A percentile compares a stretch with the other conserved stretches of the same genome.
Evolutionary conservation across 2,329 filamentous ascomycete genomes (phyloP).

Genomic region (Claviceps africana): DNA sequence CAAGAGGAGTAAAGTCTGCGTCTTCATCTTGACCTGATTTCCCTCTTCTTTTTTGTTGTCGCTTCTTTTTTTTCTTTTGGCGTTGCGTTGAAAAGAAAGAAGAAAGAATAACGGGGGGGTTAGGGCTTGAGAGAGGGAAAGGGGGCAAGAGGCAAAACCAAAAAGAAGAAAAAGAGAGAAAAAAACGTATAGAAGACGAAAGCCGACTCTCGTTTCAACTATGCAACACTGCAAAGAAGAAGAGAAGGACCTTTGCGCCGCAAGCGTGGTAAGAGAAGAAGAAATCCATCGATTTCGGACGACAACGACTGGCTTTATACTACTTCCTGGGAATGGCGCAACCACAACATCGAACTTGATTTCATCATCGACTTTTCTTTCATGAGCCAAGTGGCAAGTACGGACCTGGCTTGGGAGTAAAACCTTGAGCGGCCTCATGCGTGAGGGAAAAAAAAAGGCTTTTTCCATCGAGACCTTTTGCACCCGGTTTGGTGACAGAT

Average conservation of each 20-base stretch:
- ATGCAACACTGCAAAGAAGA: neutral
- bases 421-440: neutral
- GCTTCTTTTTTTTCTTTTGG: neutral
- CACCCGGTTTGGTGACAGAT: neutral
- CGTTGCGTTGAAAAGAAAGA: neutral
- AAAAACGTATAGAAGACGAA: neutral
- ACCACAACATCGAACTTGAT: neutral
- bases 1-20: neutral
- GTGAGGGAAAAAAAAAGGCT: too few relatives aligned
- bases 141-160: neutral
- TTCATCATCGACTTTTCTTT: neutral
- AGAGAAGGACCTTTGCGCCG: neutral
- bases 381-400: neutral
- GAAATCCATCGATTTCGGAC: neutral
- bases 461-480: neutral
- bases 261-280: neutral
- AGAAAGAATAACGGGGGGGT: neutral
- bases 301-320: neutral
- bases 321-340: neutral
- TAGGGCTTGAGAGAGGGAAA: neutral
- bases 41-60: neutral
- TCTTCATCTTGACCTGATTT: slow-evolving; percentile 1
- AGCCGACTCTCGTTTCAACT: neutral
- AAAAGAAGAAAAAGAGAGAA: neutral
- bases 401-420: neutral